Evolutionary conservation across 495 filamentous ascomycete genomes (phyloP).

Genomic region (Xylaria flabelliformis): DNA sequence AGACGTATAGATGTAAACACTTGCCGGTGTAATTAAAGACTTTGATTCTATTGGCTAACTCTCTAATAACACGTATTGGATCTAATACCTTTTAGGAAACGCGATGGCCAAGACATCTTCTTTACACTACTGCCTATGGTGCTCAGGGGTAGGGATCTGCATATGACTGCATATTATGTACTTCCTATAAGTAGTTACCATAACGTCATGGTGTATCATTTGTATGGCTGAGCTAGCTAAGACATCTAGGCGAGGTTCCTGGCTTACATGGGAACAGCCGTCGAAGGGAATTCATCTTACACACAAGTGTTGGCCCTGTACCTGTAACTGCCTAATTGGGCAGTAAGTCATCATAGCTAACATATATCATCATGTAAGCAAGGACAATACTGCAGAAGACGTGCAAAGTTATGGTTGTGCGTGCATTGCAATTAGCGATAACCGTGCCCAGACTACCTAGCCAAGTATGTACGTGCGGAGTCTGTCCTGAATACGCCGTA

Average conservation of each 20-base stretch:
- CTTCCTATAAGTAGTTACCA: neutral
- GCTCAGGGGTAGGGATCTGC: slow-evolving; percentile 2
- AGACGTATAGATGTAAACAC: neutral
- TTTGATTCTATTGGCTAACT: neutral
- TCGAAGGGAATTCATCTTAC: neutral
- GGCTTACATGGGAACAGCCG: neutral
- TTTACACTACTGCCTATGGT: neutral
- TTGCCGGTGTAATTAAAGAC: neutral
- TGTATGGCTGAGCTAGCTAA: neutral
- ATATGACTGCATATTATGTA: neutral
- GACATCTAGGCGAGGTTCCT: neutral
- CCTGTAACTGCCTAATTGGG: neutral
- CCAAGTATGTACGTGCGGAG: neutral
- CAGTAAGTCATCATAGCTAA: neutral
- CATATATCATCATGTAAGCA: neutral
- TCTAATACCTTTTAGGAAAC: slow-evolving; percentile 5
- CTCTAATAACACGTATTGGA: neutral
- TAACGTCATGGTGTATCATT: slow-evolving; percentile 2
- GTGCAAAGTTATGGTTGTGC: neutral
- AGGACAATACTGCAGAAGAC: neutral
- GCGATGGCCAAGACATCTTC: slow-evolving; percentile 13
- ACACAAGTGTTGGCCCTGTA: neutral
- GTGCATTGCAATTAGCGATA: neutral
- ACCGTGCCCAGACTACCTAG: neutral
- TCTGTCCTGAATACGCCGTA: slow-evolving; percentile 2